Percentiles rank a stretch among this genome's conserved stretches.
phyloP scores from a whole-genome alignment of 345 rosid species.

The Excoecaria cochinchinensis region DNA sequence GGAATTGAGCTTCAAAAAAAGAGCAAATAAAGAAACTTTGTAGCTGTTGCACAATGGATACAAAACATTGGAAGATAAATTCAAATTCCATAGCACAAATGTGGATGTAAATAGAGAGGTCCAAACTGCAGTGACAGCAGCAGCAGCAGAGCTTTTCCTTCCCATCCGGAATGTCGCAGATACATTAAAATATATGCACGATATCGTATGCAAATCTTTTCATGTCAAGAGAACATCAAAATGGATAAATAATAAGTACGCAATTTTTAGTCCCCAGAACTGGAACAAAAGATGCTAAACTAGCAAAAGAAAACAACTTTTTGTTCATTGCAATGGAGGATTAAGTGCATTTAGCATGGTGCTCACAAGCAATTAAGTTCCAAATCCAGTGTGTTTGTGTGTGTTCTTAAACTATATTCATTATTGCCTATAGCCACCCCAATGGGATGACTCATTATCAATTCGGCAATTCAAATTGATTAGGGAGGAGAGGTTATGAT shows the following conservation, averaged over 20 bases:
- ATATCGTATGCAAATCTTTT: constrained; percentile 89
- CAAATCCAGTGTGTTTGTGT: neutral
- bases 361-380: neutral
- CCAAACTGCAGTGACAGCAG: neutral
- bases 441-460: neutral
- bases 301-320: too few relatives aligned
- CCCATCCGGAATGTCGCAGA: neutral
- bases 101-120: neutral
- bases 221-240: constrained; percentile 45
- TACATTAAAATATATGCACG: constrained; percentile 82
- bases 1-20: neutral
- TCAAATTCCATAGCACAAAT: neutral
- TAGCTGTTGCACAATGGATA: neutral
- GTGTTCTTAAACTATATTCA: neutral
- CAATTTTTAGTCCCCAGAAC: neutral
- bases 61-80: neutral
- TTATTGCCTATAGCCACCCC: too few relatives aligned
- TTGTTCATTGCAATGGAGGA: too few relatives aligned
- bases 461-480: neutral
- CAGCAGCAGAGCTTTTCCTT: neutral
- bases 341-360: neutral
- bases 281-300: neutral
- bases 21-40: neutral
- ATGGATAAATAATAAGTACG: neutral
- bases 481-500: neutral